phyloP scores from a whole-genome alignment of 306 rosid species.

The Astragalus glycyphyllos region DNA sequence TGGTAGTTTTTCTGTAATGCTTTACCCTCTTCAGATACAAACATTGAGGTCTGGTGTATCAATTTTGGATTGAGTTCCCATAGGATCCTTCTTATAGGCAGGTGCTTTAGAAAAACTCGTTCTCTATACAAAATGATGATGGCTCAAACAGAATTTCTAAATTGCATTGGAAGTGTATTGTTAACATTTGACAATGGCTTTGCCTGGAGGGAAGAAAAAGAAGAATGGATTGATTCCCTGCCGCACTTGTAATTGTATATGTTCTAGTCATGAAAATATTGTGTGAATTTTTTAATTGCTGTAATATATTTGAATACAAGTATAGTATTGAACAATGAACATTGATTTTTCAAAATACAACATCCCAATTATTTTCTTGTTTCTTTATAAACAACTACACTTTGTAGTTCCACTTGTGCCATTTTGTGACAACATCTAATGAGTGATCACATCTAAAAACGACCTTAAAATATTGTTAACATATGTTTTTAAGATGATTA shows the following conservation, averaged over 20 bases:
- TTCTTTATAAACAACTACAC: too few relatives aligned
- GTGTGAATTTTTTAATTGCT: conserved; percentile 36
- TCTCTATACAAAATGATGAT: conserved; percentile 12
- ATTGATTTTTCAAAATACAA: too few relatives aligned
- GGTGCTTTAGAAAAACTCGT: neutral
- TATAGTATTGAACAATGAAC: neutral
- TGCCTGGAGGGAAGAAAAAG: conserved; percentile 11
- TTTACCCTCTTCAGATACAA: conserved; percentile 24
- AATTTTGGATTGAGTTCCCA: conserved; percentile 35
- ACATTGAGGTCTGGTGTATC: conserved; percentile 28
- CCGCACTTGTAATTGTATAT: neutral
- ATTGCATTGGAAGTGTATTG: conserved; percentile 24
- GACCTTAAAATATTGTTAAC: too few relatives aligned
- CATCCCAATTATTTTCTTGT: too few relatives aligned
- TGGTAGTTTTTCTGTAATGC: neutral
- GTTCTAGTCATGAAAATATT: conserved; percentile 30
- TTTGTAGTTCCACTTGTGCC: too few relatives aligned
- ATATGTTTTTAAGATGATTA: too few relatives aligned
- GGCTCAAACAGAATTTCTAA: neutral
- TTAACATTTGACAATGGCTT: conserved; percentile 18
- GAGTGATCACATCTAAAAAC: too few relatives aligned
- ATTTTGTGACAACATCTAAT: too few relatives aligned
- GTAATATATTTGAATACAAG: conserved; percentile 40
- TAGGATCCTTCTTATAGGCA: neutral
- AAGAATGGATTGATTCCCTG: neutral